Evolutionary conservation across 2,329 filamentous ascomycete species (phyloP), one percentile per base, ranked within the genome.

Genomic region (Myriosclerotinia scirpicola): DNA sequence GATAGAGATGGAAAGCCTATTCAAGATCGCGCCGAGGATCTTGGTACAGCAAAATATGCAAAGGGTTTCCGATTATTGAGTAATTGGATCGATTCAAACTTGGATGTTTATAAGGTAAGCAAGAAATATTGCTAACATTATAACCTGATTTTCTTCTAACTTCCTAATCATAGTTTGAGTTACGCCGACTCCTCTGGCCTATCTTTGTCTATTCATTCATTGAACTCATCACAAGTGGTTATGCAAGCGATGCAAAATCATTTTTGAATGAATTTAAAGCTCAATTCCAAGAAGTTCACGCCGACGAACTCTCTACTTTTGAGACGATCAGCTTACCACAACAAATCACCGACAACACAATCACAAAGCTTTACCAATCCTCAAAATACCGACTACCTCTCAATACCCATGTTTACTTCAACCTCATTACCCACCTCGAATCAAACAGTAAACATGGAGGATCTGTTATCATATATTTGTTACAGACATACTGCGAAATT

Each of bases 191-290:
- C 5, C 80, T 97, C 20, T 99, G 95, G 93, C 95, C 95, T 0
- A 81, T 96, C 0, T 98, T 97, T 75, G 91, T 98, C 61, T 96
- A 99, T 78, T 95, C 92, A 0, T 97, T 91, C 75, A 82, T 99
- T 36, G 88, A 92, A 67, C 85, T 98, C 65, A 85, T 96, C 38
- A 83, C 83, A 44, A 86, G 92, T 68, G 87, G 87, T 70, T 93
- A 90, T 72, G 80, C 85, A 1, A 85, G 86, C 50, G 92, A 96
- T 67, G 87, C 89, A 17, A 88, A 90, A 71, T 81, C 84, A 2
- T 94, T 96, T 75, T 53, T 88, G 96, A 69, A 84, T 86, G 38
- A 82, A 84, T 5, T 87, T 91, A 74, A 87, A 87, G 65, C 74
- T 77, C 78, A 87, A 64, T 98, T 98, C 73, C 87, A 93, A 71